These are phyloP conservation scores for Hortaea werneckii DNA, from an alignment of 2,329 filamentous ascomycete species.

Conservation along the genomic window DNA sequence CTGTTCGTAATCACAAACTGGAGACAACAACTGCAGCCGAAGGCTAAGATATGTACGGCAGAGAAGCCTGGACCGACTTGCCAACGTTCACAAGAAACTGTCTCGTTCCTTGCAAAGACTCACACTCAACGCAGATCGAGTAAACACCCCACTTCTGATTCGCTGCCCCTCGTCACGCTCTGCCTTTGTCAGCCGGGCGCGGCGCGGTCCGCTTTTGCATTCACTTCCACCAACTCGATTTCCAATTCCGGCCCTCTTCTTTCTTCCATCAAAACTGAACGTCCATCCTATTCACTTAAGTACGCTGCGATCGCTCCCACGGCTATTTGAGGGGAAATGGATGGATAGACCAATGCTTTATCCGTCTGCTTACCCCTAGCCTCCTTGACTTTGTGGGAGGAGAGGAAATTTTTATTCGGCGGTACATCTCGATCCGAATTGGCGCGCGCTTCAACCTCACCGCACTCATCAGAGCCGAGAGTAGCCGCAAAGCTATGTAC, in stretches of 20 bases:
- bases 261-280: slow-evolving; percentile 31
- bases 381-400: slow-evolving; percentile 32
- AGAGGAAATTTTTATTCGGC: slow-evolving; percentile 38
- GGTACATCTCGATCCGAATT: slow-evolving; percentile 24
- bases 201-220: not conserved
- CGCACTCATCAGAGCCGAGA: too few species aligned
- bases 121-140: not conserved
- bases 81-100: too few species aligned
- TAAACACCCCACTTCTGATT: too few species aligned
- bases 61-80: too few species aligned
- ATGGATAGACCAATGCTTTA: slow-evolving; percentile 46
- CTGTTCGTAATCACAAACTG: too few species aligned
- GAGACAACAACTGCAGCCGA: too few species aligned
- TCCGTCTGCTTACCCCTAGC: slow-evolving; percentile 51
- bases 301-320: slow-evolving; percentile 44
- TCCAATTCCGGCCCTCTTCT: slow-evolving; percentile 13
- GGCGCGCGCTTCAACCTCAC: too few species aligned
- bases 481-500: too few species aligned
- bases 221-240: slow-evolving; percentile 13
- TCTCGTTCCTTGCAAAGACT: not conserved
- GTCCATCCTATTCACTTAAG: slow-evolving; percentile 56
- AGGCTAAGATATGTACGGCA: too few species aligned
- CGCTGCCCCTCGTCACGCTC: too few species aligned
- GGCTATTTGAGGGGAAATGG: slow-evolving; percentile 59
- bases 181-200: too few species aligned